Evolutionary conservation across 345 rosid species (phyloP).

Genomic region (Cardamine resedifolia): DNA sequence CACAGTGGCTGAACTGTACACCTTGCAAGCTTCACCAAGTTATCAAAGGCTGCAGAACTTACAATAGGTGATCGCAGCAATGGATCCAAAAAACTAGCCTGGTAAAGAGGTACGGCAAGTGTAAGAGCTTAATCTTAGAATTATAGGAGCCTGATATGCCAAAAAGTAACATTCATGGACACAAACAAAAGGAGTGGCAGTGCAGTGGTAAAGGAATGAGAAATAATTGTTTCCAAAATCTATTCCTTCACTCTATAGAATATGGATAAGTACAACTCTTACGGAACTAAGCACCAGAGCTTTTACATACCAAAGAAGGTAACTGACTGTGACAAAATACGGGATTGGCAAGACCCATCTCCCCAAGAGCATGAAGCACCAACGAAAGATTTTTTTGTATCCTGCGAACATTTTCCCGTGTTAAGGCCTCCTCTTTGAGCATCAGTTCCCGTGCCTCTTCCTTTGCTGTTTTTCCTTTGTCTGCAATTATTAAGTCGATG

Average conservation of each 20-base stretch:
- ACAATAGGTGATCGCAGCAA: constrained; percentile 79
- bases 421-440: constrained; percentile 85
- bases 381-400: constrained; percentile 68
- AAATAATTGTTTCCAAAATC: neutral
- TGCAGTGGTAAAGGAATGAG: constrained; percentile 5
- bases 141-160: neutral
- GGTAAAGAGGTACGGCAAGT: constrained; percentile 27
- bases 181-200: neutral
- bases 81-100: constrained; percentile 86
- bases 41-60: constrained; percentile 72
- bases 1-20: constrained; percentile 84
- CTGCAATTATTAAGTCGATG: constrained; percentile 41
- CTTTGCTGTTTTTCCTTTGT: constrained; percentile 87
- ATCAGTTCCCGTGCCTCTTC: constrained; percentile 91
- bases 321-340: constrained; percentile 93
- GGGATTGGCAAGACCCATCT: constrained; percentile 84
- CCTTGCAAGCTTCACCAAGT: constrained; percentile 78
- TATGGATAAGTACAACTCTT: constrained; percentile 9
- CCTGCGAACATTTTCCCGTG: constrained; percentile 61
- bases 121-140: constrained; percentile 14
- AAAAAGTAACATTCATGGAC: neutral
- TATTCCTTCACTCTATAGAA: neutral
- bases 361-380: constrained; percentile 83
- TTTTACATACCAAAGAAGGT: constrained; percentile 75
- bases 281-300: neutral